phyloP scores from a whole-genome alignment of 192 early-diverging fungal species.

The Chytriomyces sp. region DNA sequence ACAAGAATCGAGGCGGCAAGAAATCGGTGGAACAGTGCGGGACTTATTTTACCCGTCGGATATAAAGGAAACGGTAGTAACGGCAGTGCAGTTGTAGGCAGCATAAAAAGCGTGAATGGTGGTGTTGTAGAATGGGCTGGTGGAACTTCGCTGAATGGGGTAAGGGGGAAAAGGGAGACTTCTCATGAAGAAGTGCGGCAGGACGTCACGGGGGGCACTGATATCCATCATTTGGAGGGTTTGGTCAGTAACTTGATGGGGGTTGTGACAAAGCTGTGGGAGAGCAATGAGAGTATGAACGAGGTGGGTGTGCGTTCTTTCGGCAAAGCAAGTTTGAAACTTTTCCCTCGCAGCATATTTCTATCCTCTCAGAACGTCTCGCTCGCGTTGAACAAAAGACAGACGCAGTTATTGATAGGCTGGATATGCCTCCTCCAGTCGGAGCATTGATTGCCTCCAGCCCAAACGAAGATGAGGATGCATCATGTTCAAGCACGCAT shows the following conservation, averaged over 20 bases:
- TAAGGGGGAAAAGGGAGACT: background rate
- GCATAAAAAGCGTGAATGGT: background rate
- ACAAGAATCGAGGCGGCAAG: conserved; percentile 11
- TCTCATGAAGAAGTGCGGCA: background rate
- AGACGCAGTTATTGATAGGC: background rate
- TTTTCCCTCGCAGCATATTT: conserved; percentile 1
- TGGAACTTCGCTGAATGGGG: background rate
- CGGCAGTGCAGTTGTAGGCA: background rate
- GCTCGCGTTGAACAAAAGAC: conserved; percentile 14
- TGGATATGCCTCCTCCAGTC: too few relatives aligned
- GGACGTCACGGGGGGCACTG: background rate
- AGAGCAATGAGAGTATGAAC: conserved; percentile 19
- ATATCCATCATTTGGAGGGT: background rate
- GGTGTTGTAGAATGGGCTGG: background rate
- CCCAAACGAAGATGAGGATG: too few relatives aligned
- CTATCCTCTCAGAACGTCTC: conserved; percentile 6
- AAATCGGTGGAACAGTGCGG: conserved; percentile 20
- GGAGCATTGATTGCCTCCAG: too few relatives aligned
- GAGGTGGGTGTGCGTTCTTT: conserved; percentile 1
- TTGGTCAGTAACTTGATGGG: conserved; percentile 10
- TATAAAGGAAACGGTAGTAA: background rate
- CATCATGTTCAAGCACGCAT: too few relatives aligned
- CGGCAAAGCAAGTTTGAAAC: background rate
- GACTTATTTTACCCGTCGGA: conserved; percentile 7
- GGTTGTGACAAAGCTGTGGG: conserved; percentile 9